Conservation (phyloP, 305 asterid genomes). For the Fraxinus greggii region DNA sequence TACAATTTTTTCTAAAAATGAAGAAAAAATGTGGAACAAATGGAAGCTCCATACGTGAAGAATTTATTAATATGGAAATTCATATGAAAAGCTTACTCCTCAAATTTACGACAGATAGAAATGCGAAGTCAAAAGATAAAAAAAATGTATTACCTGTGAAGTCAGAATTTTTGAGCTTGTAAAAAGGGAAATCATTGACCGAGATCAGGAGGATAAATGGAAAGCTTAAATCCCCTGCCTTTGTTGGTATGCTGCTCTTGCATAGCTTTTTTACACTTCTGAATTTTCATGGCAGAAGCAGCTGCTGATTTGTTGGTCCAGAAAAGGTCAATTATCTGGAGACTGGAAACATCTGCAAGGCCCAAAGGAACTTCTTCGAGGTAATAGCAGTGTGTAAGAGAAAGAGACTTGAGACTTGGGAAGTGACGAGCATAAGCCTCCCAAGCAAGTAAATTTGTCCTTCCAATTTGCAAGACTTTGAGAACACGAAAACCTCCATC, state of each 20-base stretch:
- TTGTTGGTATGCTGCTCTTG: background rate
- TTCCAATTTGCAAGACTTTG: constrained; percentile 31
- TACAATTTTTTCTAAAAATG: no score
- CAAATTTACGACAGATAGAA: no score
- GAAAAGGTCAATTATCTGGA: constrained; percentile 27
- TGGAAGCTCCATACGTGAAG: no score
- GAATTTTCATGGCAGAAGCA: background rate
- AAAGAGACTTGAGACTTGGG: constrained; percentile 35
- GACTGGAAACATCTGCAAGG: constrained; percentile 30
- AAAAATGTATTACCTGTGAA: background rate
- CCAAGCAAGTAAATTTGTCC: constrained; percentile 28
- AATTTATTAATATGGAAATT: no score
- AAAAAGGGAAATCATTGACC: background rate
- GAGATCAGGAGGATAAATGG: constrained; percentile 25
- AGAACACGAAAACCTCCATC: constrained; percentile 32
- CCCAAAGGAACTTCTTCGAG: constrained; percentile 28
- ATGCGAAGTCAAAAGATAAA: background rate
- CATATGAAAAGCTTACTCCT: no score
- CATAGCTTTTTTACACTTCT: background rate
- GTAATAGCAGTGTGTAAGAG: constrained; percentile 29
- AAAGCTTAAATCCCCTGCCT: constrained; percentile 18
- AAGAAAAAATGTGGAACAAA: no score
- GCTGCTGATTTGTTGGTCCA: background rate
- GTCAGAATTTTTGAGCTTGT: no score
- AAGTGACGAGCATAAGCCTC: constrained; percentile 26